Percentiles rank a stretch among this genome's conserved stretches.
Evolutionary conservation across 306 rosid species (phyloP).

Genomic region (Abrus precatorius): DNA sequence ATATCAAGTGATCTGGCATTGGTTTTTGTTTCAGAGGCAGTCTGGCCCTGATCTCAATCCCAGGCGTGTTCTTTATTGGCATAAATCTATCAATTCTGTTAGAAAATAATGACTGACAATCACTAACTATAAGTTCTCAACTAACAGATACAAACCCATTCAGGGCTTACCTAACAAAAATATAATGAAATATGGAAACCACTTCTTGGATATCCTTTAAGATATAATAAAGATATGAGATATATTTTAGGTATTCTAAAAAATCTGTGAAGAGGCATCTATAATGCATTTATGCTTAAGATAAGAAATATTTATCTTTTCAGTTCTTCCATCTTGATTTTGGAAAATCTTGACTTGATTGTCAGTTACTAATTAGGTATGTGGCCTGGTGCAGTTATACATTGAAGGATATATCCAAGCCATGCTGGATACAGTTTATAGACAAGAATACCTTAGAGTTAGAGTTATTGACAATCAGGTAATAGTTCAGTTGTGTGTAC

Average conservation of each 20-base stretch:
- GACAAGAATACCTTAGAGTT: conserved; percentile 94
- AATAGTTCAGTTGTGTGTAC: conserved; percentile 33
- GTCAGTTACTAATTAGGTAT: conserved; percentile 43
- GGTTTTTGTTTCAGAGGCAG: neutral
- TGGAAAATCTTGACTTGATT: conserved; percentile 24
- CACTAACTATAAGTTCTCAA: neutral
- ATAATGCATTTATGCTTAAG: conserved; percentile 4
- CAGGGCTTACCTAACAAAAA: neutral
- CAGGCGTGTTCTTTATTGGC: neutral
- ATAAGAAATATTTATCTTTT: conserved; percentile 13
- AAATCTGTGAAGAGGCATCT: neutral
- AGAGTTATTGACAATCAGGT: conserved; percentile 90
- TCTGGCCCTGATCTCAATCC: neutral
- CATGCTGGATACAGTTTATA: conserved; percentile 88
- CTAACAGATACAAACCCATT: neutral
- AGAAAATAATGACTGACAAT: neutral
- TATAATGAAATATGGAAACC: neutral
- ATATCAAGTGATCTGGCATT: neutral
- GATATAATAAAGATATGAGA: neutral
- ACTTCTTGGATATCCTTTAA: neutral
- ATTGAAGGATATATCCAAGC: conserved; percentile 99
- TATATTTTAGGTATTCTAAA: neutral
- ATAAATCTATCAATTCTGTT: conserved; percentile 10
- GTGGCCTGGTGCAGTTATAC: conserved; percentile 75
- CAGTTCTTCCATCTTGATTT: conserved; percentile 29